A percentile compares a stretch with the other conserved stretches of the same genome.
Evolutionary conservation across 2,329 filamentous ascomycete genomes (phyloP).

Genomic region (Xylaria digitata): DNA sequence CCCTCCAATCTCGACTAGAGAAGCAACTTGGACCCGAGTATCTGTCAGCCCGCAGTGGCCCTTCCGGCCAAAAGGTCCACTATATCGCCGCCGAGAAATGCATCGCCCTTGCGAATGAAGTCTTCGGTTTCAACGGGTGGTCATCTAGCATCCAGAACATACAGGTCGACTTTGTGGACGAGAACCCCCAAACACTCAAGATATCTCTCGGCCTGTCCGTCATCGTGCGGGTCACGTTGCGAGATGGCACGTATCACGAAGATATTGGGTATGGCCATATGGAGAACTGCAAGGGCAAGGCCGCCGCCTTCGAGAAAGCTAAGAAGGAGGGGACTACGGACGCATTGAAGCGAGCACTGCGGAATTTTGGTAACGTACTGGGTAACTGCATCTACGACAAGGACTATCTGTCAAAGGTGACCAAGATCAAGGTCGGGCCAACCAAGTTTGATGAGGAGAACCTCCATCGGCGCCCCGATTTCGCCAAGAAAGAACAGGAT

Average conservation of each 20-base stretch:
- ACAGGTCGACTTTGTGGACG: slow-evolving; percentile 94
- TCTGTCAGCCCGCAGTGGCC: slow-evolving; percentile 85
- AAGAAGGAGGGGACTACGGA: slow-evolving; percentile 99
- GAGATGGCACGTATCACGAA: slow-evolving; percentile 96
- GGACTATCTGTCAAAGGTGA: slow-evolving; percentile 89
- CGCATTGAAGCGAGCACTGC: slow-evolving; percentile 86
- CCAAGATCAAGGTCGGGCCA: slow-evolving; percentile 84
- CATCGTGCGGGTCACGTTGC: slow-evolving; percentile 87
- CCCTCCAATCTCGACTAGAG: slow-evolving; percentile 85
- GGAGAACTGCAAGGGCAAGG: slow-evolving; percentile 95
- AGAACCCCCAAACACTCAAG: slow-evolving; percentile 79
- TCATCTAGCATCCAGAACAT: slow-evolving; percentile 95
- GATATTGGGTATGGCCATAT: slow-evolving; percentile 97
- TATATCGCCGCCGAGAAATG: slow-evolving; percentile 97
- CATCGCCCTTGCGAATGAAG: slow-evolving; percentile 71
- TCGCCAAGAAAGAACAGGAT: slow-evolving; percentile 68
- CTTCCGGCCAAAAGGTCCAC: slow-evolving; percentile 86
- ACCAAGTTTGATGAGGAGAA: slow-evolving; percentile 82
- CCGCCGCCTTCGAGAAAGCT: slow-evolving; percentile 95
- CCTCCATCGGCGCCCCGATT: slow-evolving; percentile 84
- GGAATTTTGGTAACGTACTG: slow-evolving; percentile 94
- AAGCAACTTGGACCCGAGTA: slow-evolving; percentile 97
- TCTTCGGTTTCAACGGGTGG: slow-evolving; percentile 67
- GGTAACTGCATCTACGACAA: slow-evolving; percentile 99
- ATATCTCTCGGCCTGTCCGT: slow-evolving; percentile 89